phyloP scores from a whole-genome alignment of 2,329 filamentous ascomycete genomes.

The Septoria petroselini region DNA sequence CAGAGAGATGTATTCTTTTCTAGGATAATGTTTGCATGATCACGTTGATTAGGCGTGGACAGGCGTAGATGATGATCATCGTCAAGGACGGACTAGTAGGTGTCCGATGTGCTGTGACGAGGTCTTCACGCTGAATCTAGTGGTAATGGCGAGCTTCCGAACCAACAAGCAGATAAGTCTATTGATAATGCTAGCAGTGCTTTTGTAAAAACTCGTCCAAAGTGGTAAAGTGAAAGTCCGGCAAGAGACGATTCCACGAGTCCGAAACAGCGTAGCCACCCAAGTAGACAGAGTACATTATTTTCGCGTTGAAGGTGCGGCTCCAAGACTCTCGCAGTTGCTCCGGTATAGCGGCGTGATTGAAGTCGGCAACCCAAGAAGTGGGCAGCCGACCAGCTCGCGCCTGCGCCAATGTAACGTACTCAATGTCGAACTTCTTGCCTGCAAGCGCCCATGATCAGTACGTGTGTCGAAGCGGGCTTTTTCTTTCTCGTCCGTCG shows the following conservation, averaged over 20 bases:
- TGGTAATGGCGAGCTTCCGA: too few relatives aligned
- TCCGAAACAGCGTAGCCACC: slow-evolving; percentile 43
- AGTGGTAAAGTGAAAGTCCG: slow-evolving; percentile 45
- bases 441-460: slow-evolving; percentile 37
- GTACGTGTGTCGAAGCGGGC: background rate
- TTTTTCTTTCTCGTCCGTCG: background rate
- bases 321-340: slow-evolving; percentile 10
- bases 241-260: slow-evolving; percentile 48
- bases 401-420: slow-evolving; percentile 50
- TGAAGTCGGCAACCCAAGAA: slow-evolving; percentile 40
- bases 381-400: slow-evolving; percentile 42
- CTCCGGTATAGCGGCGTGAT: slow-evolving; percentile 32
- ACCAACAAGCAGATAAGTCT: too few relatives aligned
- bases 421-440: slow-evolving; percentile 43
- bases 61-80: too few relatives aligned
- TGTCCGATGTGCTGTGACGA: too few relatives aligned
- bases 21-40: too few relatives aligned
- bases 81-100: too few relatives aligned
- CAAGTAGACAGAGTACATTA: slow-evolving; percentile 4
- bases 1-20: too few relatives aligned
- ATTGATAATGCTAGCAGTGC: slow-evolving; percentile 3
- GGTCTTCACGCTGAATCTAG: too few relatives aligned
- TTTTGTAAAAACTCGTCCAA: slow-evolving; percentile 44
- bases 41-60: too few relatives aligned
- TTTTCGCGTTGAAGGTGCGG: slow-evolving; percentile 7